phyloP scores from a whole-genome alignment of 73 alveolate genomes.

The Paramecium primaurelia region DNA sequence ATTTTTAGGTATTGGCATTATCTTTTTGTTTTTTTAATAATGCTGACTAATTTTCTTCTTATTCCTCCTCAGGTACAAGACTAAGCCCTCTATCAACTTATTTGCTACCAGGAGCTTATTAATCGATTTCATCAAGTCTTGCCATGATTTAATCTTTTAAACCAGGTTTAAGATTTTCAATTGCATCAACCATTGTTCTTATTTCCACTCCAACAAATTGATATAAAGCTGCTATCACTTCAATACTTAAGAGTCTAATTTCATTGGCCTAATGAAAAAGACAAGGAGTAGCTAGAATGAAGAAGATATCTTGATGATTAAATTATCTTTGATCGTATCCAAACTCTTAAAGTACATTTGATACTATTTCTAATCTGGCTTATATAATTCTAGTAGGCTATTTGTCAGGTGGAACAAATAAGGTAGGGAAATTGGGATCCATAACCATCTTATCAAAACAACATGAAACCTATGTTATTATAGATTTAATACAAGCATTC shows the following conservation, averaged over 20 bases:
- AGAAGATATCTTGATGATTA: slow-evolving; percentile 89
- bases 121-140: slow-evolving; percentile 16
- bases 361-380: slow-evolving; percentile 91
- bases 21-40: neutral
- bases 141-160: neutral
- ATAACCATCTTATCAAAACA: slow-evolving; percentile 86
- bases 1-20: neutral
- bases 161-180: slow-evolving; percentile 55
- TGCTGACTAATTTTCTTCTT: slow-evolving; percentile 8
- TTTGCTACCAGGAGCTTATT: neutral
- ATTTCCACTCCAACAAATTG: slow-evolving; percentile 79
- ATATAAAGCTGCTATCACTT: slow-evolving; percentile 84
- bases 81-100: neutral
- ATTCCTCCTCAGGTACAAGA: slow-evolving; percentile 27
- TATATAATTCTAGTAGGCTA: slow-evolving; percentile 88
- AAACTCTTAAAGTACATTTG: slow-evolving; percentile 82
- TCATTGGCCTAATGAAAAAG: slow-evolving; percentile 87
- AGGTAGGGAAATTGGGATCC: slow-evolving; percentile 71
- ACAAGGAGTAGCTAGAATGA: slow-evolving; percentile 84
- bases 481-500: slow-evolving; percentile 65
- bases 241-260: slow-evolving; percentile 86
- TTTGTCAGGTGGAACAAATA: slow-evolving; percentile 92
- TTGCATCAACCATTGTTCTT: slow-evolving; percentile 51
- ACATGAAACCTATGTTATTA: neutral
- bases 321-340: slow-evolving; percentile 88